Evolutionary conservation across 192 early-diverging fungal species (phyloP), one percentile per base, ranked within the genome.

Genomic region (Coemansia sp.): DNA sequence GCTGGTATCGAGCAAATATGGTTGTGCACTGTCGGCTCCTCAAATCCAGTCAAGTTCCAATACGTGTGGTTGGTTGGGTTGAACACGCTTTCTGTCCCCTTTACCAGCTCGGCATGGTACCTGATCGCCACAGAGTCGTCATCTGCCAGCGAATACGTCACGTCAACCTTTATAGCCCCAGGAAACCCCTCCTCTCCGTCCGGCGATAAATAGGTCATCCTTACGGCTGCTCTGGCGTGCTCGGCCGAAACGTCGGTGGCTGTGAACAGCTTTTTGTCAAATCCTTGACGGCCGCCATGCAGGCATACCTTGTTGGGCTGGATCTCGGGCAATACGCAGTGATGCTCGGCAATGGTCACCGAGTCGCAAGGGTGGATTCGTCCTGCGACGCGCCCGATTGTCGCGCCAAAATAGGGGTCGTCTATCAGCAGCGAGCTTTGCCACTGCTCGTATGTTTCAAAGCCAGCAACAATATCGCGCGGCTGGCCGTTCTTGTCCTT

Each of bases 1-100:
- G 74, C 46, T n/a, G 72, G 62, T 57, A 89, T 77, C 15, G 82
- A 38, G 35, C 88, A 81, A 47, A 90, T 80, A 42, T 87, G 84
- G 49, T 86, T 84, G 11, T 82, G 68, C 22, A 89, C 73, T 7
- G 82, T 83, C 11, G 73, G 71, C 10, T 75, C 73, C 9, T 68
- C 79, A 35, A 89, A 81, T 19, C 95, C 94, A 38, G 91, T 86
- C 35, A 97, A 77, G 70, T 94, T 94, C 76, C 94, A 96, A 77
- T 95, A 97, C 17, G 91, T 77, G 68, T 97, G 95, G 76, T 90
- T 93, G 11, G 95, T 94, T 11, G 96, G 73, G 46, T 92, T 94
- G 11, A 92, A 71, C 40, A 91, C 73, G 0, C 90, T 93, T 58
- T 74, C 72, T 4, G 71, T 58, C 7, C 86, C 71, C 12, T 84